Percentiles rank a stretch among this genome's conserved stretches.
These are phyloP conservation scores for Plenodomus biglobosus DNA, from an alignment of 2,329 filamentous ascomycete species.

Conservation along the genomic window DNA sequence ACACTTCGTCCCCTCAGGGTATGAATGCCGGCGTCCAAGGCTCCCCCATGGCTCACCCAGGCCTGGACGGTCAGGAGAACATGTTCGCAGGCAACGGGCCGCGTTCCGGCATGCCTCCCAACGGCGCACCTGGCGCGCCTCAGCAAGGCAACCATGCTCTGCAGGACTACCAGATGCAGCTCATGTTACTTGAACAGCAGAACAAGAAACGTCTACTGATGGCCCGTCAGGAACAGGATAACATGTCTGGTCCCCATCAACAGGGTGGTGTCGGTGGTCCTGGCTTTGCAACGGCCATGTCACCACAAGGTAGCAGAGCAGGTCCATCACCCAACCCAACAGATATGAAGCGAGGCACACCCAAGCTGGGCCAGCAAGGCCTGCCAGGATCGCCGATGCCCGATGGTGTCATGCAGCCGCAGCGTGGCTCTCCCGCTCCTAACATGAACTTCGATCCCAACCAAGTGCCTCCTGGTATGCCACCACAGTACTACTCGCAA, in stretches of 20 bases:
- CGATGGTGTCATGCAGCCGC: conserved; percentile 66
- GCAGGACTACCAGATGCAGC: conserved; percentile 86
- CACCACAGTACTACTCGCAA: conserved; percentile 42
- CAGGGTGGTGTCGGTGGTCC: conserved; percentile 52
- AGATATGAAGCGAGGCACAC: conserved; percentile 77
- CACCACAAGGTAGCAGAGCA: conserved; percentile 66
- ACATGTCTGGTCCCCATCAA: conserved; percentile 55
- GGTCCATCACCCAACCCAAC: conserved; percentile 75
- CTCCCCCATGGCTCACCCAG: conserved; percentile 76
- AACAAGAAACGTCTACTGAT: conserved; percentile 85
- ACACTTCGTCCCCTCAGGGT: conserved; percentile 76
- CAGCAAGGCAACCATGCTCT: conserved; percentile 73
- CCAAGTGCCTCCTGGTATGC: conserved; percentile 53
- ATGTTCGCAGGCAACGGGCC: conserved; percentile 41
- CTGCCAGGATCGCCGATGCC: conserved; percentile 69
- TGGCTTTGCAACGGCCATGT: conserved; percentile 67
- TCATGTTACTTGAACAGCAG: conserved; percentile 84
- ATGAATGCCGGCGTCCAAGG: conserved; percentile 72
- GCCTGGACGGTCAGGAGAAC: conserved; percentile 38
- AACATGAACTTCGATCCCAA: conserved; percentile 55
- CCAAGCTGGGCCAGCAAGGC: conserved; percentile 68
- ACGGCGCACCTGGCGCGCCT: conserved; percentile 50
- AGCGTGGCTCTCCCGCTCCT: conserved; percentile 62
- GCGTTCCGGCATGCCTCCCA: conserved; percentile 61
- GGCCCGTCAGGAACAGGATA: conserved; percentile 78